phyloP scores from a whole-genome alignment of 2,329 filamentous ascomycete genomes.

The Curvularia lunata region DNA sequence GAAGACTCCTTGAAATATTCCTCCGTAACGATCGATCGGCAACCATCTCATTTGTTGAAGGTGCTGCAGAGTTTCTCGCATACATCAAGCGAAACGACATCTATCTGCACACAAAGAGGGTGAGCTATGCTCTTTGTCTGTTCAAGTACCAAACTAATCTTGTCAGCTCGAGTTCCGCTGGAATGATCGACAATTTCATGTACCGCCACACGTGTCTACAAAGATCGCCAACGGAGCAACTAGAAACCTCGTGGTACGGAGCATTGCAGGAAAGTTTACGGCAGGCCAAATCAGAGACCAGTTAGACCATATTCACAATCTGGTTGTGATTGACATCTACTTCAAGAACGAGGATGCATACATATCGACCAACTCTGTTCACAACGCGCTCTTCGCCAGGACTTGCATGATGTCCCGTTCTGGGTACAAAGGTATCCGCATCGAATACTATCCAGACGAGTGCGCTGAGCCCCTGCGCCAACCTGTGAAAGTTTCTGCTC shows the following conservation, averaged over 20 bases:
- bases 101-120: slow-evolving; percentile 71
- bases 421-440: slow-evolving; percentile 72
- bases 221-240: slow-evolving; percentile 72
- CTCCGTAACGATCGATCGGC: slow-evolving; percentile 67
- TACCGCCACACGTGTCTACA: slow-evolving; percentile 67
- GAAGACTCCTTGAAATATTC: slow-evolving; percentile 72
- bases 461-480: slow-evolving; percentile 66
- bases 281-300: slow-evolving; percentile 71
- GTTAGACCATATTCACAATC: slow-evolving; percentile 81
- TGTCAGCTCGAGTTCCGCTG: slow-evolving; percentile 70
- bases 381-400: slow-evolving; percentile 75
- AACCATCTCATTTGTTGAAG: slow-evolving; percentile 73
- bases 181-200: slow-evolving; percentile 72
- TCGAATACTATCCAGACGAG: slow-evolving; percentile 76
- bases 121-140: slow-evolving; percentile 50
- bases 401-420: slow-evolving; percentile 75
- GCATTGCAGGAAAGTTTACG: slow-evolving; percentile 63
- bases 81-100: slow-evolving; percentile 70
- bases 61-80: slow-evolving; percentile 65
- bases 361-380: slow-evolving; percentile 78
- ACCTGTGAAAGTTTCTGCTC: slow-evolving; percentile 18
- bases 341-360: slow-evolving; percentile 66
- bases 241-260: slow-evolving; percentile 74
- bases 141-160: slow-evolving; percentile 5
- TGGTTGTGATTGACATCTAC: slow-evolving; percentile 70